Conservation (phyloP, 2,329 filamentous ascomycete genomes). For the Fusarium beomiforme region DNA sequence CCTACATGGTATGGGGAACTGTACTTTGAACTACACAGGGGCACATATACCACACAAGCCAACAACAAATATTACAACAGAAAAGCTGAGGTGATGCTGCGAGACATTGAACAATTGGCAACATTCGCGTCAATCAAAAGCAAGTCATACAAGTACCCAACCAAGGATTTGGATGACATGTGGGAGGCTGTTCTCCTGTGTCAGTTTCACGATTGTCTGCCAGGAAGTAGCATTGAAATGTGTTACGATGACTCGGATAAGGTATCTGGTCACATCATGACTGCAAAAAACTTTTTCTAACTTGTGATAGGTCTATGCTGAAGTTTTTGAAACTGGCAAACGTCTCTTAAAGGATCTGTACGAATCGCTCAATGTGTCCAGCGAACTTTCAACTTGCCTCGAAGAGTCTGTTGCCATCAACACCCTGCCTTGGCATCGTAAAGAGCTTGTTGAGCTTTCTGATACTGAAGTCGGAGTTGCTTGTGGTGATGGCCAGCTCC, state of each 20-base stretch:
- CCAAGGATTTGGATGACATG: conserved; percentile 92
- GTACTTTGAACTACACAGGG: conserved; percentile 96
- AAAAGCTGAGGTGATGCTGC: conserved; percentile 83
- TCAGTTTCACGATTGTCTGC: conserved; percentile 97
- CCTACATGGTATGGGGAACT: conserved; percentile 98
- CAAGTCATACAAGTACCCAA: conserved; percentile 86
- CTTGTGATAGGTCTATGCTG: conserved; percentile 72
- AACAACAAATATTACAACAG: conserved; percentile 98
- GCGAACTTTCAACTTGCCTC: conserved; percentile 52
- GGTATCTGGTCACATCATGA: conserved; percentile 51
- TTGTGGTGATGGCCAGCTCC: conserved; percentile 63
- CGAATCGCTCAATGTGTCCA: conserved; percentile 70
- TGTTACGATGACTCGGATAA: conserved; percentile 96
- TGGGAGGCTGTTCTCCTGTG: conserved; percentile 94
- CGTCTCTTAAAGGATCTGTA: conserved; percentile 77
- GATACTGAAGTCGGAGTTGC: conserved; percentile 63
- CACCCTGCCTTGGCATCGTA: conserved; percentile 86
- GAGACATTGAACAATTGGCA: conserved; percentile 87
- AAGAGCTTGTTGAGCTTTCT: conserved; percentile 75
- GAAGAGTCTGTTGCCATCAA: conserved; percentile 75
- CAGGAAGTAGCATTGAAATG: conserved; percentile 96
- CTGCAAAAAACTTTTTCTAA: conserved; percentile 2
- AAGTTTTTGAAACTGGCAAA: conserved; percentile 81
- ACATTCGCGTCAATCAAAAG: conserved; percentile 83
- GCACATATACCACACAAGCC: conserved; percentile 96